Conservation (phyloP, 306 rosid genomes). For the Sicyos edulis region DNA sequence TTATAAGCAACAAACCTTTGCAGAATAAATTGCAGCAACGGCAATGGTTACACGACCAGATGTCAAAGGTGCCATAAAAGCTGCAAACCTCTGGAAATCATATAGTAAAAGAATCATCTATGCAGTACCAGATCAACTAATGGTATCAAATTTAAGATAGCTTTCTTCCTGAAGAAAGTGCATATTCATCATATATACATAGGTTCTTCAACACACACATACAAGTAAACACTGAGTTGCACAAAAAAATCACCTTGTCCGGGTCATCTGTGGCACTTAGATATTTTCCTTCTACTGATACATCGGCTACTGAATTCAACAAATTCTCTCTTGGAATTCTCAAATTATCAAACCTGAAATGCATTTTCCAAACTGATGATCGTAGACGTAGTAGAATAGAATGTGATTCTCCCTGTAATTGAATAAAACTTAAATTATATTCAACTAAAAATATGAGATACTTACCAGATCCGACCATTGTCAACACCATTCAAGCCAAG, state of each 20-base stretch:
- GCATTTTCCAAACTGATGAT: slow-evolving; percentile 18
- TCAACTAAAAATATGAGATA: too few species aligned
- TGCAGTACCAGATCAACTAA: slow-evolving; percentile 7
- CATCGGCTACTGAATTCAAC: slow-evolving; percentile 91
- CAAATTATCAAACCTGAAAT: slow-evolving; percentile 67
- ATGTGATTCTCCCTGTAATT: background rate
- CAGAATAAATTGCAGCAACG: slow-evolving; percentile 43
- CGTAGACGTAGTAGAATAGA: background rate
- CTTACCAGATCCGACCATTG: slow-evolving; percentile 93
- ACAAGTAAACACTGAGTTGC: background rate
- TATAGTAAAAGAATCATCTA: slow-evolving; percentile 18
- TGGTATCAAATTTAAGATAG: background rate
- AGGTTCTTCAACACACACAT: background rate
- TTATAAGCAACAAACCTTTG: slow-evolving; percentile 45
- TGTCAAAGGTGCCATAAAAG: slow-evolving; percentile 85
- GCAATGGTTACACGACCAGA: slow-evolving; percentile 79
- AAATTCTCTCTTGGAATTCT: slow-evolving; percentile 86
- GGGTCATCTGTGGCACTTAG: slow-evolving; percentile 69
- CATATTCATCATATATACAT: too few species aligned
- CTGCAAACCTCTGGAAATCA: slow-evolving; percentile 73
- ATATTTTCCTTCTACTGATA: slow-evolving; percentile 69
- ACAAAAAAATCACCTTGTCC: slow-evolving; percentile 46
- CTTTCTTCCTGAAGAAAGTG: slow-evolving; percentile 16
- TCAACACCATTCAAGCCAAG: slow-evolving; percentile 92
- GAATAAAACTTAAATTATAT: background rate